Evolutionary conservation across 1,139 yeast genomes (phyloP).

Genomic region (Yamadazyma conglobata): DNA sequence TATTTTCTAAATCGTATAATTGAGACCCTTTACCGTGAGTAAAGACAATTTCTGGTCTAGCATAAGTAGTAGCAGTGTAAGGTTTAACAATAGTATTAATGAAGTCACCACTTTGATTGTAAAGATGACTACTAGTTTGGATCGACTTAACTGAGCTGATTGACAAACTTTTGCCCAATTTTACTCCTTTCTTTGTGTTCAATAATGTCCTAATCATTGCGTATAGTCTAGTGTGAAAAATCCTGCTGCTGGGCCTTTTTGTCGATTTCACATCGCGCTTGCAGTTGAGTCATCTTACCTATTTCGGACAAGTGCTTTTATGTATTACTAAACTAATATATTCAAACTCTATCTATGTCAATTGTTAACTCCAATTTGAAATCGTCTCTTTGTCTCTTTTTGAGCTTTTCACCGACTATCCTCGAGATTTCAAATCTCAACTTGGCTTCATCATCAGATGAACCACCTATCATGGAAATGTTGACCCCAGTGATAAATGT

Average conservation of each 20-base stretch:
- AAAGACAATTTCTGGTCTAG: conserved; percentile 71
- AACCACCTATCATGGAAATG: conserved; percentile 61
- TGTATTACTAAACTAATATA: no score
- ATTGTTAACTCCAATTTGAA: conserved; percentile 56
- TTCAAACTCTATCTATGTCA: conserved; percentile 47
- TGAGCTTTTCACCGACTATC: conserved; percentile 36
- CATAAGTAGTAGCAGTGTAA: conserved; percentile 75
- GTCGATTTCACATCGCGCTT: conserved; percentile 37
- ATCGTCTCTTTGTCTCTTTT: conserved; percentile 22
- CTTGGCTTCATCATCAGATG: conserved; percentile 62
- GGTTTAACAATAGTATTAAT: conserved; percentile 42
- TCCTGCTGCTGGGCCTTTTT: neutral
- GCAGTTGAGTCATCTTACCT: conserved; percentile 35
- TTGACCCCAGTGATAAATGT: conserved; percentile 55
- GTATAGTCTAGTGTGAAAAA: neutral
- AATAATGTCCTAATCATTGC: neutral
- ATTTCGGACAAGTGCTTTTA: conserved; percentile 17
- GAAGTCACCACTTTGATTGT: conserved; percentile 28
- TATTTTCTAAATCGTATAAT: conserved; percentile 73
- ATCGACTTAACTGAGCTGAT: neutral
- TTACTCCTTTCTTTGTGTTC: no score
- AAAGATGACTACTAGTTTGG: no score
- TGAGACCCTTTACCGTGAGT: conserved; percentile 72
- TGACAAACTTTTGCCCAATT: neutral
- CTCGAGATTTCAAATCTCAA: conserved; percentile 53